Conservation (phyloP, 202 grass and related monocot species). For the Panicum hallii region DNA sequence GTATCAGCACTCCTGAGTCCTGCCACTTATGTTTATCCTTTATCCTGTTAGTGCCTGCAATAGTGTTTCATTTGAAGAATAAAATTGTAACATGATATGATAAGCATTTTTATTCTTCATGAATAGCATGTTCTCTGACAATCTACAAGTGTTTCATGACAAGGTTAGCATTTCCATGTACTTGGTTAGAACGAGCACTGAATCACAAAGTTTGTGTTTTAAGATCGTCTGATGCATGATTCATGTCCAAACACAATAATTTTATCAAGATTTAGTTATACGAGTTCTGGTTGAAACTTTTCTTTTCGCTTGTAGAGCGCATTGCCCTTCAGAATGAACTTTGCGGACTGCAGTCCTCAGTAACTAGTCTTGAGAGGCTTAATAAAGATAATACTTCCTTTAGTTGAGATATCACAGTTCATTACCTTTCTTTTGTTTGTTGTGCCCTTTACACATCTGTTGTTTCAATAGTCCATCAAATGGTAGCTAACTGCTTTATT, state of each 20-base stretch:
- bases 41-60: background rate
- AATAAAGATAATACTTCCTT: background rate
- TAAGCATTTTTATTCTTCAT: background rate
- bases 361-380: background rate
- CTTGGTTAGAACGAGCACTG: background rate
- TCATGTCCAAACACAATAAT: background rate
- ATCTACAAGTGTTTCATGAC: background rate
- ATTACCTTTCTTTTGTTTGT: slow-evolving; percentile 3
- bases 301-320: background rate
- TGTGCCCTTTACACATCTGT: background rate
- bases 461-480: background rate
- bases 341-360: background rate
- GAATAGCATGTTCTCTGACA: background rate
- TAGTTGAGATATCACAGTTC: background rate
- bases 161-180: background rate
- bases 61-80: background rate
- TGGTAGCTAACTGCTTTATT: background rate
- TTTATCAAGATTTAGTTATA: background rate
- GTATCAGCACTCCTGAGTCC: background rate
- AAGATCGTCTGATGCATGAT: background rate
- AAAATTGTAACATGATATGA: background rate
- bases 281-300: background rate
- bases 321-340: background rate
- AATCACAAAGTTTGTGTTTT: background rate
- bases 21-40: background rate